Evolutionary conservation across 2,329 filamentous ascomycete genomes (phyloP), one percentile per base, ranked within the genome.

Genomic region (Phaeophleospora eucalypticola): DNA sequence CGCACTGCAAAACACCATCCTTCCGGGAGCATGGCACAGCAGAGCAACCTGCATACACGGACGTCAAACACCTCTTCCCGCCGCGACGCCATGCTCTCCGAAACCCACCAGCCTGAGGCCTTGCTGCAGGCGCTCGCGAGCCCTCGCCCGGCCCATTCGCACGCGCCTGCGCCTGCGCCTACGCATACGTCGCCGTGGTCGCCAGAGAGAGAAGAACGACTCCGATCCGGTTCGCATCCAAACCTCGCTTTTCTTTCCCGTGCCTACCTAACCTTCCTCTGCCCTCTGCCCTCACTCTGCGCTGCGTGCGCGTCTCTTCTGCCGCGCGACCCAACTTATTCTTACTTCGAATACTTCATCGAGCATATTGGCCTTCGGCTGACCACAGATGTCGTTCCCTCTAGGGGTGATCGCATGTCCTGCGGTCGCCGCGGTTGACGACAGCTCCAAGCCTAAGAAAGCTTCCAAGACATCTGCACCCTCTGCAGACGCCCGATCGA

Each of bases 371-470:
- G 49, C 52, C 41, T 44, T 56, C 36, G 41, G 54, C 52, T 60
- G 54, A 56, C 57, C 56, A 40, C 50, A 58, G 46, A 57, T 58
- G 49, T 54, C 52, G 48, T 51, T 54, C 43, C 49, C 54, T 45
- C 43, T 56, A 58, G 55, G 55, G 12, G 45, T 50, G 24, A 51
- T 58, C 45, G 55, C 53, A 33, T 53, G 48, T 43, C 51, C 55
- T 49, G 53, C 53, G 46, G 45, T 40, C 41, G 51, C 49, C 33
- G 43, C 43, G 35, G 47, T 47, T 24, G 46, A 57, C 43, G 45
- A 45, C 45, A 45, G 41, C 45, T 36, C 20, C 41, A 45, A 45
- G 17, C 46, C 46, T 17, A 47, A 39, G 43, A 54, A 48, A 37
- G 43, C 47, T 32, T 36, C 45, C 38, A 52, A 48, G 32, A 40